phyloP scores from a whole-genome alignment of 1,284 basidiomycete genomes.

The Melampsora medusae region DNA sequence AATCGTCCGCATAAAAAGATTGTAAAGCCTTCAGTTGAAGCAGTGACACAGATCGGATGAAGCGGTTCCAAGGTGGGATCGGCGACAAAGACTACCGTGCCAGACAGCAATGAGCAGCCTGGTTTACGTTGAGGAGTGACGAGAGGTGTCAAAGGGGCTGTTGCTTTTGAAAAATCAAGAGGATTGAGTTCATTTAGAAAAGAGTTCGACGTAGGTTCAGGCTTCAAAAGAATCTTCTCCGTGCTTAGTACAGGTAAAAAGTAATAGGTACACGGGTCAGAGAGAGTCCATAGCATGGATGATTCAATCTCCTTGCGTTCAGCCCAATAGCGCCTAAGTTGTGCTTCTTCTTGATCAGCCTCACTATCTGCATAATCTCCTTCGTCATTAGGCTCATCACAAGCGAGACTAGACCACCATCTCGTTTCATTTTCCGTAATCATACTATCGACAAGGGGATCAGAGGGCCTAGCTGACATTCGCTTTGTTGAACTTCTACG shows the following conservation, averaged over 20 bases:
- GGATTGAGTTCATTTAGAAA: neutral
- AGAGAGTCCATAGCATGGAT: conserved; percentile 42
- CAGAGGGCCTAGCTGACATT: conserved; percentile 71
- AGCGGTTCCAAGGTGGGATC: conserved; percentile 32
- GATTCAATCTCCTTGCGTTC: conserved; percentile 40
- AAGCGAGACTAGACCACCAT: conserved; percentile 34
- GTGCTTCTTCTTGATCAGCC: conserved; percentile 35
- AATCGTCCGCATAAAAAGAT: conserved; percentile 40
- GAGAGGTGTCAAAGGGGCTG: conserved; percentile 20
- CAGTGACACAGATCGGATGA: conserved; percentile 41
- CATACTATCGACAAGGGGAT: conserved; percentile 56
- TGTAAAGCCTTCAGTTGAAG: conserved; percentile 41
- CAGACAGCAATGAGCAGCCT: conserved; percentile 21
- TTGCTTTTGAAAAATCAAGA: conserved; percentile 30
- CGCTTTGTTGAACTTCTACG: conserved; percentile 66
- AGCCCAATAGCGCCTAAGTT: conserved; percentile 42
- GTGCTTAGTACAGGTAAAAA: conserved; percentile 41
- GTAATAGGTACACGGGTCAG: conserved; percentile 42
- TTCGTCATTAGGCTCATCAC: conserved; percentile 23
- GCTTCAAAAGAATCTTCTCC: conserved; percentile 19
- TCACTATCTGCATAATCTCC: conserved; percentile 13
- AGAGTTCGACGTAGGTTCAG: neutral
- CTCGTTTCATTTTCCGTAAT: conserved; percentile 41
- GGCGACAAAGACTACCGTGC: conserved; percentile 40
- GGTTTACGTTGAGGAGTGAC: conserved; percentile 34